Conservation (phyloP, 2,329 filamentous ascomycete species). For the Phaeosphaeriaceae sp. region DNA sequence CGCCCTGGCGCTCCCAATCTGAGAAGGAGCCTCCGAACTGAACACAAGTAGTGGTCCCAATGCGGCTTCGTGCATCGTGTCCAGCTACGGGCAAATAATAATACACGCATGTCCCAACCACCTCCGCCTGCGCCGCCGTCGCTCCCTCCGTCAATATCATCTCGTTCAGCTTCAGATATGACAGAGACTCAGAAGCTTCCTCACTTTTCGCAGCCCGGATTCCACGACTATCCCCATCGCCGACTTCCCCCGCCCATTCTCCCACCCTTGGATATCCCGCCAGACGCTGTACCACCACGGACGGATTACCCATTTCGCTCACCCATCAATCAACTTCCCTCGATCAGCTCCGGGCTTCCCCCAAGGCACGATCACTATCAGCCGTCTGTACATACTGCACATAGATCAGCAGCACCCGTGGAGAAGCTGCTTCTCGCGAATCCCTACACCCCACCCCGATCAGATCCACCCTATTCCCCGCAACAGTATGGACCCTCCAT, state of each 20-base stretch:
- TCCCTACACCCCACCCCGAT: slow-evolving; percentile 49
- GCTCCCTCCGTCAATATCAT: slow-evolving; percentile 49
- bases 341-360: slow-evolving; percentile 44
- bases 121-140: slow-evolving; percentile 49
- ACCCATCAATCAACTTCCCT: slow-evolving; percentile 46
- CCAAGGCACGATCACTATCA: slow-evolving; percentile 39
- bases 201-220: slow-evolving; percentile 49
- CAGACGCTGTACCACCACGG: slow-evolving; percentile 46
- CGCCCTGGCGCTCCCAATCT: slow-evolving; percentile 46
- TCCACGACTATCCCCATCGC: slow-evolving; percentile 49
- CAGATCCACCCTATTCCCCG: slow-evolving; percentile 50
- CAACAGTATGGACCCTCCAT: slow-evolving; percentile 46
- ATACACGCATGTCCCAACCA: slow-evolving; percentile 54
- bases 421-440: slow-evolving; percentile 45
- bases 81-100: slow-evolving; percentile 50
- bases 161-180: slow-evolving; percentile 49
- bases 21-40: slow-evolving; percentile 44
- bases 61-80: slow-evolving; percentile 51
- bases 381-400: slow-evolving; percentile 17
- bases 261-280: slow-evolving; percentile 48
- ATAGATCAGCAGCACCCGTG: slow-evolving; percentile 41
- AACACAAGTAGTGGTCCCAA: slow-evolving; percentile 46
- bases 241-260: slow-evolving; percentile 50
- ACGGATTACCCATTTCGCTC: slow-evolving; percentile 49
- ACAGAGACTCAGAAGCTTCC: slow-evolving; percentile 55